Percentiles rank a stretch among this genome's conserved stretches.
These are phyloP conservation scores for Penicillium sp. DNA, from an alignment of 2,329 filamentous ascomycete genomes.

Conservation along the genomic window DNA sequence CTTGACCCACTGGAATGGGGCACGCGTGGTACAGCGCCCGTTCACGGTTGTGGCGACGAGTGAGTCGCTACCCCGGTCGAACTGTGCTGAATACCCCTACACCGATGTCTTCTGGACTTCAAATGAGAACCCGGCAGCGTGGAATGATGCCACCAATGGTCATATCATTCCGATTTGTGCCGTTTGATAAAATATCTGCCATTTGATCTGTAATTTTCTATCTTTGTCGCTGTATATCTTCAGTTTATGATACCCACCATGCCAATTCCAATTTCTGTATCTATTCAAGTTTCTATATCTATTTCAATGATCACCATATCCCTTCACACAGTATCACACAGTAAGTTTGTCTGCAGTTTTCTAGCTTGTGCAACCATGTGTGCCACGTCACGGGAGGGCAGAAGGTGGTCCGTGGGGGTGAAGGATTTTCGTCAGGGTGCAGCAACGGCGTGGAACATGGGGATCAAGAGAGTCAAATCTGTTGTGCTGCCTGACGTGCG, in stretches of 20 bases:
- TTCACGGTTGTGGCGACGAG: slow-evolving; percentile 32
- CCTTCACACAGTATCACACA: too few relatives aligned
- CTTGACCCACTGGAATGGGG: slow-evolving; percentile 29
- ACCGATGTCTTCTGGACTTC: slow-evolving; percentile 21
- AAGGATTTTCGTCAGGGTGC: neutral
- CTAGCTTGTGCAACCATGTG: neutral
- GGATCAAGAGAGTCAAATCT: neutral
- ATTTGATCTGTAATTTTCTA: neutral
- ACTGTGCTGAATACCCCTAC: slow-evolving; percentile 10
- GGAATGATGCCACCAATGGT: slow-evolving; percentile 5
- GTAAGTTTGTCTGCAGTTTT: too few relatives aligned
- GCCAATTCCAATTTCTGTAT: slow-evolving; percentile 2
- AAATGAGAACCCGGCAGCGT: neutral
- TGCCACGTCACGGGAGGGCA: slow-evolving; percentile 6
- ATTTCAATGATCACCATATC: too few relatives aligned
- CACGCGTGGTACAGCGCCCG: slow-evolving; percentile 21
- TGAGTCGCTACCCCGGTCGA: neutral
- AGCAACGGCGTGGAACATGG: neutral
- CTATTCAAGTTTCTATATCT: too few relatives aligned
- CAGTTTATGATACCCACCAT: slow-evolving; percentile 23
- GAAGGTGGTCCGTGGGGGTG: neutral
- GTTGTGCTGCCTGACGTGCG: slow-evolving; percentile 10
- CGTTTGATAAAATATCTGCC: slow-evolving; percentile 8
- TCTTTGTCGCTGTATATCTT: neutral
- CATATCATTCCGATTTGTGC: slow-evolving; percentile 19